Base-by-base conservation (phyloP, 352 stramenopile genomes). In the Blastocystis sp. region DNA sequence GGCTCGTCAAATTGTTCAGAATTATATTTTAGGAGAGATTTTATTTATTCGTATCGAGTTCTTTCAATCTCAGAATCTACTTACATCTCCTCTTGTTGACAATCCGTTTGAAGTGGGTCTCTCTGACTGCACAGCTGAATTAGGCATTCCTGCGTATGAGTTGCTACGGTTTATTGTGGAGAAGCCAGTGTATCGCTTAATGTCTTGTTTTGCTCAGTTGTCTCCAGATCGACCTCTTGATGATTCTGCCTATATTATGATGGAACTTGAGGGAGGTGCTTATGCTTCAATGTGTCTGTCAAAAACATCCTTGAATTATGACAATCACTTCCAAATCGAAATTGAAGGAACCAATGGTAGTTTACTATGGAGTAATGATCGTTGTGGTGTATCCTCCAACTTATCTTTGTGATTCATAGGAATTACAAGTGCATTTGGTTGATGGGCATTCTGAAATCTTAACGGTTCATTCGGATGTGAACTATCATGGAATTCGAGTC, bases 111-210 rank as follows among this genome's bases (percentile, higher is more conserved):
- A 27, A 11, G n/a, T 64, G 11, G 73, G 73, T n/a, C 53, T 84
- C 11, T 84, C 73, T 6, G 54, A 84, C 33, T 84, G 73, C 51
- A 84, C 73, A 33, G 51, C 73, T 13, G 9, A 68, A 27, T 35
- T 84, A 13, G 73, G 42, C 4, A 66, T 84, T 40, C 73, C 73
- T 35, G 73, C 73, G 15, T 84, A 84, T 42, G 73, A 84, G 30
- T 9, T 84, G 22, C 33, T 84, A 19, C 48, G 53, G 44, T 84
- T 69, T 44, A 56, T 84, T 30, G 30, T 44, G 33, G 73, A 17
- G 7, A 84, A 84, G 24, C 48, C 44, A 37, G 33, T 42, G 0
- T 84, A 84, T 69, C 51, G 73, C 11, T 42, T 84, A 35, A 84
- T 84, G 73, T 54, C 73, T 0, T 84, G 73, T 37, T 48, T 84